phyloP scores from a whole-genome alignment of 73 alveolate species.

The Breviolum minutum region DNA sequence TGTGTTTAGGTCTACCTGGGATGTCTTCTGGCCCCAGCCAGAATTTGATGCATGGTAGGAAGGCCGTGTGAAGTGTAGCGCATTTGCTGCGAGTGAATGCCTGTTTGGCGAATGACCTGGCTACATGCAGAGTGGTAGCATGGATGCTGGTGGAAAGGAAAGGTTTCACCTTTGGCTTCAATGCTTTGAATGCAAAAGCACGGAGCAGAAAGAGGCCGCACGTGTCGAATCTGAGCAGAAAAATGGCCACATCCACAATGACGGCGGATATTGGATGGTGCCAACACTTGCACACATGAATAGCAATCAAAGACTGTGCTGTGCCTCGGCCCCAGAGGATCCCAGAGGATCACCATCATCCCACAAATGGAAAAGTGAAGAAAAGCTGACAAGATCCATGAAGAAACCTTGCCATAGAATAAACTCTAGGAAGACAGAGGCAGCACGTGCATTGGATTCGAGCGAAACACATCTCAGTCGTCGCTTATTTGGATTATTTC shows the following conservation, averaged over 20 bases:
- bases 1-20: neutral
- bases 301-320: too few relatives aligned
- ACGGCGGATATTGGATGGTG: neutral
- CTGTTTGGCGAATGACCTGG: constrained; percentile 20
- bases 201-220: constrained; percentile 64
- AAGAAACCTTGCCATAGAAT: too few relatives aligned
- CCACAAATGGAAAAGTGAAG: too few relatives aligned
- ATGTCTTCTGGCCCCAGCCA: constrained; percentile 16
- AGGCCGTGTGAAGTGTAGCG: neutral
- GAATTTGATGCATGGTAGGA: constrained; percentile 49
- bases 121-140: neutral
- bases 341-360: too few relatives aligned
- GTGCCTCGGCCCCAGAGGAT: too few relatives aligned
- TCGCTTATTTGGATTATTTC: too few relatives aligned
- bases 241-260: neutral
- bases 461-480: too few relatives aligned
- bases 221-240: neutral
- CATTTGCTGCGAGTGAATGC: constrained; percentile 7
- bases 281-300: too few relatives aligned
- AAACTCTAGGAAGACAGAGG: too few relatives aligned
- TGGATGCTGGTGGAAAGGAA: neutral
- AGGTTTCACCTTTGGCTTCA: constrained; percentile 45
- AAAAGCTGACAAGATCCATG: too few relatives aligned
- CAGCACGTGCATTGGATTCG: too few relatives aligned
- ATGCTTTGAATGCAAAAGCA: constrained; percentile 61